Percentiles rank a stretch among this genome's conserved stretches.
Evolutionary conservation across 164 flowering plant genomes (phyloP).

Genomic region (Vitis rupestris): DNA sequence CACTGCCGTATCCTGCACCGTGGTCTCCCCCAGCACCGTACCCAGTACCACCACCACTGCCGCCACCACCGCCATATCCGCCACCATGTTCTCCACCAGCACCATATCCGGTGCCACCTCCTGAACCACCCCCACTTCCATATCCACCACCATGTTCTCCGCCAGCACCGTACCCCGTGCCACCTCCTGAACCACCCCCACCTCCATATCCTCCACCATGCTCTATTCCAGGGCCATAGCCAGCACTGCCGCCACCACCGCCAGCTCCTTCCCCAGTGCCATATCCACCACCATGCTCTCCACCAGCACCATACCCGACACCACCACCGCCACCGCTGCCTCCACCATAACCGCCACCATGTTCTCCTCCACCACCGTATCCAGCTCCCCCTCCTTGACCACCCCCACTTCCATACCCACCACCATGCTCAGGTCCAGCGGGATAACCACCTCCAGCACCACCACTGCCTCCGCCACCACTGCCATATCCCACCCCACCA

Average conservation of each 20-base stretch:
- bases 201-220: constrained; percentile 30
- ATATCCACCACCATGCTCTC: constrained; percentile 7
- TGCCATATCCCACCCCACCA: constrained; percentile 23
- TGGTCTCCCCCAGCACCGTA: constrained; percentile 19
- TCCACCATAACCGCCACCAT: constrained; percentile 11
- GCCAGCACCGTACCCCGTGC: constrained; percentile 18
- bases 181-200: constrained; percentile 31
- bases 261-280: constrained; percentile 3
- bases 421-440: constrained; percentile 2
- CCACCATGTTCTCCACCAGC: constrained; percentile 26
- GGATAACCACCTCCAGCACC: constrained; percentile 3
- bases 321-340: constrained; percentile 7
- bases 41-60: constrained; percentile 30
- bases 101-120: constrained; percentile 27
- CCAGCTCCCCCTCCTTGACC: constrained; percentile 9
- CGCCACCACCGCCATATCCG: constrained; percentile 34
- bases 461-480: constrained; percentile 7
- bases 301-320: constrained; percentile 3
- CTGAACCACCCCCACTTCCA: constrained; percentile 28
- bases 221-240: constrained; percentile 21
- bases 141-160: constrained; percentile 23
- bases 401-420: constrained; percentile 4
- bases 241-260: constrained; percentile 25
- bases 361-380: neutral
- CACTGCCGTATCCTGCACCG: constrained; percentile 12